Evolutionary conservation across 768 basidiomycete species (phyloP).

Genomic region (Suillus subaureus): DNA sequence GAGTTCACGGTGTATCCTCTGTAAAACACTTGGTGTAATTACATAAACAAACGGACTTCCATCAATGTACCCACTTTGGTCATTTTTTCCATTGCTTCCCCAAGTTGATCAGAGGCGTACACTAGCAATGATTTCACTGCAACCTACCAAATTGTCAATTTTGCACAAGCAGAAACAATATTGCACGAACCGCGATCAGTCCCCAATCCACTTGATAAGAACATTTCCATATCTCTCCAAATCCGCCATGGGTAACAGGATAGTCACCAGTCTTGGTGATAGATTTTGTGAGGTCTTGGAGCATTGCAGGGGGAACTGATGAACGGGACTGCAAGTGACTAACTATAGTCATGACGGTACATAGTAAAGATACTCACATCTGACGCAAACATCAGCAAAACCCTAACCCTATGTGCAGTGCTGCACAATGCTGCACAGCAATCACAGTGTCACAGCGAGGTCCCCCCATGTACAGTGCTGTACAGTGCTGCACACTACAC

Average conservation of each 20-base stretch:
- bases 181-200: neutral
- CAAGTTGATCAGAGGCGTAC: neutral
- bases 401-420: too few relatives aligned
- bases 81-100: neutral
- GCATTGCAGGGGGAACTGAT: neutral
- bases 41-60: neutral
- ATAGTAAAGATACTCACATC: too few relatives aligned
- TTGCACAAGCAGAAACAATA: neutral
- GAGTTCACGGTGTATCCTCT: conserved; percentile 25
- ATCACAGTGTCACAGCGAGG: too few relatives aligned
- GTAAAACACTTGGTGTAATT: neutral
- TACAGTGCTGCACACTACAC: too few relatives aligned
- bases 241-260: conserved; percentile 4
- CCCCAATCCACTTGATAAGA: neutral
- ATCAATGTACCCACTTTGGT: neutral
- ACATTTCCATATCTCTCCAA: conserved; percentile 12
- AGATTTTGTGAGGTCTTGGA: neutral
- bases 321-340: neutral
- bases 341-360: too few relatives aligned
- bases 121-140: conserved; percentile 5
- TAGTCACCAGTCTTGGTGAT: neutral
- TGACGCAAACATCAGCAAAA: too few relatives aligned
- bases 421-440: too few relatives aligned
- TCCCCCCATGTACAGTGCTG: too few relatives aligned
- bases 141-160: neutral